phyloP scores from a whole-genome alignment of 2,329 filamentous ascomycete species.

The Teratosphaeria pseudoeucalypti region DNA sequence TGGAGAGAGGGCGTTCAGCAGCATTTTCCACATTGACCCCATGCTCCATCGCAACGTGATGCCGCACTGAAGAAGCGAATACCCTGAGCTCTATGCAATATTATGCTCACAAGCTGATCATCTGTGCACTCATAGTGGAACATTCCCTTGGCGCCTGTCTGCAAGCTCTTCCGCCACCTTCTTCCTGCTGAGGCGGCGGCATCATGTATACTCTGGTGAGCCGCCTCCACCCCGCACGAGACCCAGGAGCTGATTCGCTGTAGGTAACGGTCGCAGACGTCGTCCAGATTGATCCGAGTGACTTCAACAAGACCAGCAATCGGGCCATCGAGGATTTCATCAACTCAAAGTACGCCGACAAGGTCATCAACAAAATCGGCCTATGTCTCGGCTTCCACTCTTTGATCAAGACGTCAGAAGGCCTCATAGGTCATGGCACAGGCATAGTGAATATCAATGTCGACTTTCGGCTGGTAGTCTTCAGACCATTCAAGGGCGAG shows the following conservation, averaged over 20 bases:
- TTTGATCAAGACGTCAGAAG: constrained; percentile 70
- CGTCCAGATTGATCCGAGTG: constrained; percentile 80
- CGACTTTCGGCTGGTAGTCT: constrained; percentile 86
- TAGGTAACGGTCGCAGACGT: constrained; percentile 91
- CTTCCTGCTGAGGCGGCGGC: not conserved
- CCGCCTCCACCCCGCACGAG: not conserved
- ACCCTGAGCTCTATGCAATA: not conserved
- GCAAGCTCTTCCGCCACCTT: not conserved
- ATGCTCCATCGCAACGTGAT: not conserved
- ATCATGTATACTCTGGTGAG: constrained; percentile 19
- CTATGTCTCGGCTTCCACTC: constrained; percentile 92
- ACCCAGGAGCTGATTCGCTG: not conserved
- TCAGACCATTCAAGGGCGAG: constrained; percentile 91
- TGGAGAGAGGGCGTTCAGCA: not conserved
- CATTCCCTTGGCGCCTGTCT: too few species aligned
- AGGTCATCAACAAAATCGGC: constrained; percentile 87
- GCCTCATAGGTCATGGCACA: constrained; percentile 83
- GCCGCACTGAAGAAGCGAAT: not conserved
- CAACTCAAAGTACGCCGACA: constrained; percentile 93
- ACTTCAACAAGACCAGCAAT: constrained; percentile 73
- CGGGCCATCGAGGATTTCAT: constrained; percentile 92
- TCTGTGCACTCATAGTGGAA: not conserved
- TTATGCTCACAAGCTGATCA: not conserved
- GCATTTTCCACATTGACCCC: not conserved
- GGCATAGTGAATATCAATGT: constrained; percentile 94